Evolutionary conservation across 139 green algal genomes (phyloP).

Genomic region (Diplosphaera chodatii): DNA sequence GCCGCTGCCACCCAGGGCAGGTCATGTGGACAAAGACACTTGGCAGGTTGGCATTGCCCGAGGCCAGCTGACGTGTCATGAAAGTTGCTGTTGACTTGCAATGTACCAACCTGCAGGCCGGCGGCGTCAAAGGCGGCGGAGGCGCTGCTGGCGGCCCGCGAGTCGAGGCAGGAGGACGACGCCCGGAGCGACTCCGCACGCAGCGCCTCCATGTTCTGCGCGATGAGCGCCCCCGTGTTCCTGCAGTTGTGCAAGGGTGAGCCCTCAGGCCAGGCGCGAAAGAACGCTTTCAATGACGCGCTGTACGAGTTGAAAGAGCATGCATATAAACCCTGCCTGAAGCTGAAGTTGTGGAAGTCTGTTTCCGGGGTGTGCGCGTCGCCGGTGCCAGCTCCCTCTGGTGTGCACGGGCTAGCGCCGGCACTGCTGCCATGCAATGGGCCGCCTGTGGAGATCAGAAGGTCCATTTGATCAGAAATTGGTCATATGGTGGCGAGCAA

Average conservation of each 20-base stretch:
- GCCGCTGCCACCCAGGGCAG: background rate
- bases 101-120: background rate
- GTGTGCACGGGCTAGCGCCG: background rate
- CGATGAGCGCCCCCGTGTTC: conserved; percentile 12
- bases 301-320: background rate
- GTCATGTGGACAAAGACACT: background rate
- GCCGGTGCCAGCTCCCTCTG: conserved; percentile 11
- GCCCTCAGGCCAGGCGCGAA: background rate
- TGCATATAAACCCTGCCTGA: background rate
- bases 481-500: too few relatives aligned
- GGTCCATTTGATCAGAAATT: too few relatives aligned
- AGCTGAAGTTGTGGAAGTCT: conserved; percentile 2
- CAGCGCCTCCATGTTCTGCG: conserved; percentile 24
- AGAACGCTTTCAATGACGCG: background rate
- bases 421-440: background rate
- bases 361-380: background rate
- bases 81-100: too few relatives aligned
- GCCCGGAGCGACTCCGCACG: background rate
- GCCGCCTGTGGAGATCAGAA: too few relatives aligned
- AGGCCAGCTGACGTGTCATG: background rate
- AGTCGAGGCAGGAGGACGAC: background rate
- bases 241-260: conserved; percentile 9
- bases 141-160: background rate
- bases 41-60: background rate
- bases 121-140: background rate